phyloP scores from a whole-genome alignment of 257 asterid genomes.

The Scutellaria galericulata region DNA sequence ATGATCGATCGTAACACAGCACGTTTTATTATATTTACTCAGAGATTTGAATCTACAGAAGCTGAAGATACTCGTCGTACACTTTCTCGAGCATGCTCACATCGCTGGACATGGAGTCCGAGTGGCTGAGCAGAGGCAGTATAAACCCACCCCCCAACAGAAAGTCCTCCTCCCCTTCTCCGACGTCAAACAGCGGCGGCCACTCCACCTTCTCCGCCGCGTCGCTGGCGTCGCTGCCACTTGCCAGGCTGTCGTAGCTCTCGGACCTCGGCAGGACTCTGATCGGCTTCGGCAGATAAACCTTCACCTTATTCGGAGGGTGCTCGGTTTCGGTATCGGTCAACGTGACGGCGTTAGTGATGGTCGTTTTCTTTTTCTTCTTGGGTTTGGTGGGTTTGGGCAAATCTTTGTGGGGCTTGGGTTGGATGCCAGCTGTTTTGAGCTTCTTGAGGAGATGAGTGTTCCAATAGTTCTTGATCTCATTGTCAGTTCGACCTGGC shows the following conservation, averaged over 20 bases:
- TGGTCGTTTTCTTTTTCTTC: neutral
- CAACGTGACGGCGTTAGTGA: neutral
- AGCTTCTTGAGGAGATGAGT: slow-evolving; percentile 61
- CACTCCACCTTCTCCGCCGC: slow-evolving; percentile 29
- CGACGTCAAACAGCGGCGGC: slow-evolving; percentile 45
- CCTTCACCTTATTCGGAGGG: slow-evolving; percentile 29
- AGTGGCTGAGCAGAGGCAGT: slow-evolving; percentile 23
- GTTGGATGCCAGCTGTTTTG: slow-evolving; percentile 27
- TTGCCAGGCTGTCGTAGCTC: slow-evolving; percentile 49
- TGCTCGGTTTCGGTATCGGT: no score
- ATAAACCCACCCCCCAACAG: slow-evolving; percentile 9
- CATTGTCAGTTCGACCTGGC: slow-evolving; percentile 86
- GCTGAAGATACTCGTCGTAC: slow-evolving; percentile 67
- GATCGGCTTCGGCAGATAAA: slow-evolving; percentile 56
- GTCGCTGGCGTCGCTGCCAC: slow-evolving; percentile 37
- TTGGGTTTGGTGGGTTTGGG: neutral
- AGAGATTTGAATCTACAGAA: slow-evolving; percentile 34
- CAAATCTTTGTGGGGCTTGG: no score
- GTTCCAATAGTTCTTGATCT: slow-evolving; percentile 80
- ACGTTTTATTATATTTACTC: neutral
- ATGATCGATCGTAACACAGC: neutral
- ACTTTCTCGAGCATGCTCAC: slow-evolving; percentile 48
- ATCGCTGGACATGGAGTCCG: slow-evolving; percentile 37
- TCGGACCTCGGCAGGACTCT: slow-evolving; percentile 46
- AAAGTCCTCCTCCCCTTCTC: slow-evolving; percentile 32